These are phyloP conservation scores for Phytophthora constricta DNA, from an alignment of 352 stramenopile species.

Conservation along the genomic window DNA sequence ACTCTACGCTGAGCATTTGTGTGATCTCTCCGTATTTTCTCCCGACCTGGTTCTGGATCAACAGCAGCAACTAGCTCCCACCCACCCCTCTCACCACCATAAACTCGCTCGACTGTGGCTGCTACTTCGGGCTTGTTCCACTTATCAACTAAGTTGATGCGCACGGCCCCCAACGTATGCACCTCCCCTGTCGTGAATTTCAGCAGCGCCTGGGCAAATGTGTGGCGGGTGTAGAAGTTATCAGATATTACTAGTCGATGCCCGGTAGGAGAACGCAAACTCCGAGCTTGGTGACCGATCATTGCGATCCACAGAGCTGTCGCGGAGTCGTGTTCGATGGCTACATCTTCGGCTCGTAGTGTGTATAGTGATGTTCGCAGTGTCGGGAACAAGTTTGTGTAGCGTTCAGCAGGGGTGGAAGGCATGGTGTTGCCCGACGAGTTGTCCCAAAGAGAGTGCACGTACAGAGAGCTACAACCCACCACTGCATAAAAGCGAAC, in stretches of 20 bases:
- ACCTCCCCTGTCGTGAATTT: constrained; percentile 17
- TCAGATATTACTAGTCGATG: constrained; percentile 13
- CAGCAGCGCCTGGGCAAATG: constrained; percentile 8
- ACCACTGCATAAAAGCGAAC: constrained; percentile 16
- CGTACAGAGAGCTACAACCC: neutral
- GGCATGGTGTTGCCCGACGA: neutral
- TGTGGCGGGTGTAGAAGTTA: constrained; percentile 23
- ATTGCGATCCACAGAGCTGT: too few species aligned
- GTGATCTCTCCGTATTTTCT: constrained; percentile 2
- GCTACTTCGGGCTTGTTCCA: constrained; percentile 10
- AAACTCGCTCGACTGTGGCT: constrained; percentile 2
- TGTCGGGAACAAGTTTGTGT: constrained; percentile 12
- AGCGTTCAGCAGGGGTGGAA: too few species aligned
- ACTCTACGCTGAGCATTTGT: constrained; percentile 10
- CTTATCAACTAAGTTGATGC: constrained; percentile 22
- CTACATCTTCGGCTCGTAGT: neutral
- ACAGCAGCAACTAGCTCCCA: constrained; percentile 20
- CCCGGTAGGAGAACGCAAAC: neutral
- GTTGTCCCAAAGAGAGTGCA: constrained; percentile 6
- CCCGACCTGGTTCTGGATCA: too few species aligned
- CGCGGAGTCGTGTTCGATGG: neutral
- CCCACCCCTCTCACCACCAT: neutral
- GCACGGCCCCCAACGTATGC: constrained; percentile 11
- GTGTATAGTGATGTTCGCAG: constrained; percentile 6
- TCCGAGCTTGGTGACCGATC: constrained; percentile 1